These are phyloP conservation scores for Infundibulicybe gibba DNA, from an alignment of 768 basidiomycete species.

Conservation along the genomic window DNA sequence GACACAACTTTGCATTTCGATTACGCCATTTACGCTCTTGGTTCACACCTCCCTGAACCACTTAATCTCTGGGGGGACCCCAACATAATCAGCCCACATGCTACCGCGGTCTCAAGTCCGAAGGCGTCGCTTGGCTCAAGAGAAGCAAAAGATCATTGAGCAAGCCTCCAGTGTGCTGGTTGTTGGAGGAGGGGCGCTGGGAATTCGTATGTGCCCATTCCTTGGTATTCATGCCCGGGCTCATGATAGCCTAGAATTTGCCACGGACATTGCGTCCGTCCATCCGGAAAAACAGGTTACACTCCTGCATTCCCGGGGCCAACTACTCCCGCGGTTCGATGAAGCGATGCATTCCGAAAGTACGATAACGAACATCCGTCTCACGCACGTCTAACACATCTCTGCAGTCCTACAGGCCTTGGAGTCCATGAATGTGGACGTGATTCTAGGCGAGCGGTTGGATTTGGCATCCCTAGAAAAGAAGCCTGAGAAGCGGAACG, in stretches of 20 bases:
- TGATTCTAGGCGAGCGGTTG: conserved; percentile 53
- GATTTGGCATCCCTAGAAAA: conserved; percentile 35
- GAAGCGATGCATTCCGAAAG: conserved; percentile 49
- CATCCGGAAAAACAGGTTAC: conserved; percentile 52
- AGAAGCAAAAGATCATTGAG: conserved; percentile 46
- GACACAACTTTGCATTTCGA: conserved; percentile 41
- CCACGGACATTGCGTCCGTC: conserved; percentile 54
- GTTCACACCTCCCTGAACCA: conserved; percentile 51
- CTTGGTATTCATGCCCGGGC: background rate
- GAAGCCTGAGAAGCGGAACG: conserved; percentile 19
- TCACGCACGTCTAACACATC: background rate
- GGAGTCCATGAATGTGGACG: conserved; percentile 38
- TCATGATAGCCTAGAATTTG: conserved; percentile 42
- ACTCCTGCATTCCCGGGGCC: conserved; percentile 53
- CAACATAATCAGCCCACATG: conserved; percentile 7
- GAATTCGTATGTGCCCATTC: conserved; percentile 49
- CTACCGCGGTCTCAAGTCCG: conserved; percentile 42
- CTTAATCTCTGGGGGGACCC: conserved; percentile 48
- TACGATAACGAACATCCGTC: conserved; percentile 12
- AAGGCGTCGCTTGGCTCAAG: conserved; percentile 48
- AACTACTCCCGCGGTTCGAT: conserved; percentile 53
- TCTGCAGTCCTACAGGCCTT: conserved; percentile 32
- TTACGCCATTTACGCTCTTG: conserved; percentile 58
- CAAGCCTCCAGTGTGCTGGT: conserved; percentile 51
- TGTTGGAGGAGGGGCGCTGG: conserved; percentile 71